Evolutionary conservation across 495 filamentous ascomycete genomes (phyloP).

Genomic region (Aspergillus funiculosus): DNA sequence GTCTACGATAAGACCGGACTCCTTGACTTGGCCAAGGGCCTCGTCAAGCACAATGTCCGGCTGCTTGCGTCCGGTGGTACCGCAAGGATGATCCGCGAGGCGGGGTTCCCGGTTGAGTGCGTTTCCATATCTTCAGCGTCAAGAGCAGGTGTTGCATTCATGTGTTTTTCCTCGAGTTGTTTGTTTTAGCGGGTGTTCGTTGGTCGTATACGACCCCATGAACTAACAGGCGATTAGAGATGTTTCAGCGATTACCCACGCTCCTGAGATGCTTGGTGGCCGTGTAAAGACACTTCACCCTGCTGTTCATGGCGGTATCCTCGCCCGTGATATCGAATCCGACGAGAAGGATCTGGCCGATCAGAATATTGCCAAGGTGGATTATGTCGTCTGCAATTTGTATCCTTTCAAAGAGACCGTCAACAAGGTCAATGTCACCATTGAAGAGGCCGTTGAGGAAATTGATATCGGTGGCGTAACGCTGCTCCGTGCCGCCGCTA

Average conservation of each 20-base stretch:
- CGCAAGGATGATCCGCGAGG: conserved; percentile 89
- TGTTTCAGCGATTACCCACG: conserved; percentile 93
- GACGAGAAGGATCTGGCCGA: conserved; percentile 95
- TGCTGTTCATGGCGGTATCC: conserved; percentile 87
- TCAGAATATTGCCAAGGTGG: conserved; percentile 95
- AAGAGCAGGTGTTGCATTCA: not conserved
- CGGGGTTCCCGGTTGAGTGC: conserved; percentile 88
- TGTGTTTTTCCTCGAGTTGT: too few species aligned
- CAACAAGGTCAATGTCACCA: conserved; percentile 91
- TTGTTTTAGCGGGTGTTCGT: too few species aligned
- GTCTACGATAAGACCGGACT: conserved; percentile 99
- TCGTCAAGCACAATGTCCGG: conserved; percentile 83
- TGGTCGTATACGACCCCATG: not conserved
- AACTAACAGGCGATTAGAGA: conserved; percentile 53
- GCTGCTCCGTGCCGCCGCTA: conserved; percentile 90
- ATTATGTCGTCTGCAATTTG: conserved; percentile 97
- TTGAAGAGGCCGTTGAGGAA: conserved; percentile 94
- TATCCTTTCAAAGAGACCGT: conserved; percentile 98
- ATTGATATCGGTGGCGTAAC: conserved; percentile 98
- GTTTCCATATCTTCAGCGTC: conserved; percentile 24
- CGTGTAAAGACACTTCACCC: conserved; percentile 97
- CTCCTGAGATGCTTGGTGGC: conserved; percentile 96
- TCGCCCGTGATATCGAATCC: conserved; percentile 83
- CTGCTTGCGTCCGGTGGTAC: conserved; percentile 93
- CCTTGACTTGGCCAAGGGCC: conserved; percentile 90